Percentiles rank a stretch among this genome's conserved stretches.
These are phyloP conservation scores for Penicillium polonicum DNA, from an alignment of 2,329 filamentous ascomycete genomes.

Conservation along the genomic window DNA sequence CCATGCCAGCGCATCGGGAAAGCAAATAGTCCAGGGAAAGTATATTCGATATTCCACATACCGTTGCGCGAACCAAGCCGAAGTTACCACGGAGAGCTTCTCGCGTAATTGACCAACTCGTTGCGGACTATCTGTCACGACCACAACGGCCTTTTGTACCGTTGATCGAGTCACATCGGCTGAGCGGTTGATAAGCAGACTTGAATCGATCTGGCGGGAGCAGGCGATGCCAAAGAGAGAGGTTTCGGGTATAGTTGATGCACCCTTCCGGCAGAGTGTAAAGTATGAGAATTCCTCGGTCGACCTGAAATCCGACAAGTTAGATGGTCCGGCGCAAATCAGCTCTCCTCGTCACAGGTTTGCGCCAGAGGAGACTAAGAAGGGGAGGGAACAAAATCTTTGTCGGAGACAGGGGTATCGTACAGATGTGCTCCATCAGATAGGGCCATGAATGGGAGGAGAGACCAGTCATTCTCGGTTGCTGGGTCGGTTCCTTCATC, in stretches of 20 bases:
- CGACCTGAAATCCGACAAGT: conserved; percentile 42
- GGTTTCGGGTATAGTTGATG: conserved; percentile 56
- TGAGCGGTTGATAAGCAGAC: conserved; percentile 71
- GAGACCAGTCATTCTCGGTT: conserved; percentile 79
- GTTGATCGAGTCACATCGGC: conserved; percentile 94
- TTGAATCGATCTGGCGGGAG: conserved; percentile 83
- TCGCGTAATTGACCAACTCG: conserved; percentile 88
- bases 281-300: conserved; percentile 99
- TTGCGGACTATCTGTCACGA: conserved; percentile 87
- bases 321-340: conserved; percentile 1
- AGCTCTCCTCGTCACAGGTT: neutral
- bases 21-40: neutral
- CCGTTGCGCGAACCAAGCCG: conserved; percentile 93
- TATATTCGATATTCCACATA: conserved; percentile 35
- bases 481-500: conserved; percentile 75
- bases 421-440: conserved; percentile 94
- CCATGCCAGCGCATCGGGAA: neutral
- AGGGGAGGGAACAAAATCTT: neutral
- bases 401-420: conserved; percentile 33
- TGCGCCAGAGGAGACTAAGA: neutral
- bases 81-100: conserved; percentile 84
- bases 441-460: conserved; percentile 94
- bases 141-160: conserved; percentile 96
- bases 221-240: conserved; percentile 96
- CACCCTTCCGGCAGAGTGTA: conserved; percentile 67